phyloP scores from a whole-genome alignment of 768 basidiomycete species.

The Chiua virens region DNA sequence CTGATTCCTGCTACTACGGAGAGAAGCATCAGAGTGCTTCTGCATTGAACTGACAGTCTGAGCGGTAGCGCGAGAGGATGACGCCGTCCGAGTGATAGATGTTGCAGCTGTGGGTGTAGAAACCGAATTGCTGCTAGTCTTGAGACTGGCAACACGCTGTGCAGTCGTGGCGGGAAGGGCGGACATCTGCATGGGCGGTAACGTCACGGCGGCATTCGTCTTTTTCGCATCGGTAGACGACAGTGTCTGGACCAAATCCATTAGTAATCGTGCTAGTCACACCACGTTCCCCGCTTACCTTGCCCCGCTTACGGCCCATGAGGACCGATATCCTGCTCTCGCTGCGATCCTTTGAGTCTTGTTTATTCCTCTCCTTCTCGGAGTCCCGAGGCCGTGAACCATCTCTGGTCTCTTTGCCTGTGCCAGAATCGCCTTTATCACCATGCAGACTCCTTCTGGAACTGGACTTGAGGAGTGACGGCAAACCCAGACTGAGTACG shows the following conservation, averaged over 20 bases:
- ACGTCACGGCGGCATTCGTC: constrained; percentile 59
- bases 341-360: constrained; percentile 80
- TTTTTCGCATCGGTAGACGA: constrained; percentile 83
- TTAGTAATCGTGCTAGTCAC: constrained; percentile 8
- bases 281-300: constrained; percentile 52
- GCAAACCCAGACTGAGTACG: constrained; percentile 76
- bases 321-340: constrained; percentile 87
- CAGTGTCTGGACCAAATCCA: constrained; percentile 55
- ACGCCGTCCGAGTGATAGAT: constrained; percentile 41
- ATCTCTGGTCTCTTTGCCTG: constrained; percentile 57
- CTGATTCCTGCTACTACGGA: constrained; percentile 71
- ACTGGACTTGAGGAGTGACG: constrained; percentile 82
- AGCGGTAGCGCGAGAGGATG: constrained; percentile 67
- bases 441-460: constrained; percentile 79
- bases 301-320: constrained; percentile 88
- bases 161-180: constrained; percentile 81
- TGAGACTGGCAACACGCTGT: constrained; percentile 81
- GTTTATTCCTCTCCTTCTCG: constrained; percentile 59
- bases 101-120: constrained; percentile 41
- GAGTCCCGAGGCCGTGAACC: constrained; percentile 40
- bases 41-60: constrained; percentile 87
- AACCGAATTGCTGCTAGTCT: constrained; percentile 48
- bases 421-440: constrained; percentile 41
- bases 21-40: constrained; percentile 81
- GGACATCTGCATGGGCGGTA: constrained; percentile 91